Conservation (phyloP, 768 basidiomycete species). For the Xerocomellus intermedius region DNA sequence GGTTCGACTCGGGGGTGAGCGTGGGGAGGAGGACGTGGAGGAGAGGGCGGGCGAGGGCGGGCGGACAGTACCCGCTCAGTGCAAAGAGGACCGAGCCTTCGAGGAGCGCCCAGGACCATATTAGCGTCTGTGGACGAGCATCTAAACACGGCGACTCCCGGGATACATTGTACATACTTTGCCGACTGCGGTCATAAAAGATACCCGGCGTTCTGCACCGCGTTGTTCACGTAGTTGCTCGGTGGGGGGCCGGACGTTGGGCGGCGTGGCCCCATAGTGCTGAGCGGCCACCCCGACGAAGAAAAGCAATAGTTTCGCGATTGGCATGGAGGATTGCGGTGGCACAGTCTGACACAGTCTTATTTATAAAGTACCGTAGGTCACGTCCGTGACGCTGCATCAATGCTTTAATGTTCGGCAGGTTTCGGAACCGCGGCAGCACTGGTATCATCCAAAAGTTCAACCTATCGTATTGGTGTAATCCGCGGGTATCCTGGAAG, state of each 20-base stretch:
- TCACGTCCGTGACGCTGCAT: too few species aligned
- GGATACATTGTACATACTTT: not conserved
- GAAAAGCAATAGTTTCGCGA: conserved; percentile 9
- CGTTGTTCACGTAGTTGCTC: conserved; percentile 12
- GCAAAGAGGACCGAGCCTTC: conserved; percentile 1
- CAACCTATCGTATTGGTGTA: not conserved
- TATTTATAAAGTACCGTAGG: not conserved
- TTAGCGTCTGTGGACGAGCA: not conserved
- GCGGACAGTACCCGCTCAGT: not conserved
- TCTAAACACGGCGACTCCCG: not conserved
- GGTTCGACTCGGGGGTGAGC: not conserved
- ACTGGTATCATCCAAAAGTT: too few species aligned
- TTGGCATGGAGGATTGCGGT: not conserved
- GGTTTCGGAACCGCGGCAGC: too few species aligned
- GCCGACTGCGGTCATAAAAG: not conserved
- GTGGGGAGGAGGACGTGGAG: not conserved
- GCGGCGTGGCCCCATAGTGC: conserved; percentile 7
- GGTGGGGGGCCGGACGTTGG: conserved; percentile 13
- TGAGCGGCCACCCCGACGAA: not conserved
- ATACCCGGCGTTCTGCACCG: not conserved
- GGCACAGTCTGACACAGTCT: not conserved
- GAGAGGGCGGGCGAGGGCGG: not conserved
- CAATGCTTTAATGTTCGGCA: too few species aligned
- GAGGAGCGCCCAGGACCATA: conserved; percentile 6
- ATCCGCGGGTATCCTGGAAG: not conserved